phyloP scores from a whole-genome alignment of 179 eudicot species.

The Spergularia azorica region DNA sequence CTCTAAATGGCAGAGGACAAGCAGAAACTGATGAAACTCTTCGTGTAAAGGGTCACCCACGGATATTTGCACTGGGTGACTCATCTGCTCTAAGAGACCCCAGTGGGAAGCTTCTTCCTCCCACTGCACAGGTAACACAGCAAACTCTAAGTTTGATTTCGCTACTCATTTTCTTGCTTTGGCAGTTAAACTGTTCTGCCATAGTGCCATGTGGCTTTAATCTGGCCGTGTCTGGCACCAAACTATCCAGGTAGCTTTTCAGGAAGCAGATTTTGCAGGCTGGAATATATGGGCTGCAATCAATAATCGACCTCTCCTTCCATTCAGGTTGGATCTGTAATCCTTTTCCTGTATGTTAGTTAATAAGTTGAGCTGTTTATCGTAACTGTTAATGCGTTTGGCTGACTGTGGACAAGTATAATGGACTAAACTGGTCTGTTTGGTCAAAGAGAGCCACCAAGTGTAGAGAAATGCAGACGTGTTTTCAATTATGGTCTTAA shows the following conservation, averaged over 20 bases:
- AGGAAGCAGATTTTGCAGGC: slow-evolving; percentile 97
- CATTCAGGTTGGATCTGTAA: slow-evolving; percentile 70
- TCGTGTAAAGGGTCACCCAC: slow-evolving; percentile 91
- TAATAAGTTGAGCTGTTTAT: background rate
- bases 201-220: background rate
- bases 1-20: slow-evolving; percentile 87
- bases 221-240: slow-evolving; percentile 3
- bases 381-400: background rate
- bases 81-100: slow-evolving; percentile 83
- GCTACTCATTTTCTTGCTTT: slow-evolving; percentile 6
- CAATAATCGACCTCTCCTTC: slow-evolving; percentile 80
- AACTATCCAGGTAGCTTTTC: slow-evolving; percentile 83
- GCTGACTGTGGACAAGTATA: background rate
- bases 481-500: too few relatives aligned
- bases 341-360: background rate
- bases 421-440: too few relatives aligned
- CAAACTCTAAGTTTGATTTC: background rate
- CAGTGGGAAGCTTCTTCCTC: slow-evolving; percentile 77
- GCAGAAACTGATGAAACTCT: slow-evolving; percentile 96
- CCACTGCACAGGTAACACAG: slow-evolving; percentile 82
- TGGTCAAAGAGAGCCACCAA: too few relatives aligned
- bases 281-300: slow-evolving; percentile 99
- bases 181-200: background rate
- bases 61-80: slow-evolving; percentile 93
- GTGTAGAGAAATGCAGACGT: too few relatives aligned